Evolutionary conservation across 1,284 basidiomycete species (phyloP).

Genomic region (Apiotrichum sp.): DNA sequence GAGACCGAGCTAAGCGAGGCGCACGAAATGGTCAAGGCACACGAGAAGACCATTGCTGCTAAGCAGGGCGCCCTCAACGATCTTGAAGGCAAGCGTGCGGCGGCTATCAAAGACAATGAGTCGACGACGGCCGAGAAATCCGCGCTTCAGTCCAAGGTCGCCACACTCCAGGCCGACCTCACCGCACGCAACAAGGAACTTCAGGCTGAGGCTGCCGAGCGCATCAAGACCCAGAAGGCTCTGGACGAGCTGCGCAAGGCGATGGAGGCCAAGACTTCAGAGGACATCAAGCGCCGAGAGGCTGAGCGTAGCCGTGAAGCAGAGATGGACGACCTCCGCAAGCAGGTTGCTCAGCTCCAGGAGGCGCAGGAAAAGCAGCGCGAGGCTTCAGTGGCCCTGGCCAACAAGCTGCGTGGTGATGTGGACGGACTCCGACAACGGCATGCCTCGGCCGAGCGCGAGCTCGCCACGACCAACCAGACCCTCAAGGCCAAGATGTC

Average conservation of each 20-base stretch:
- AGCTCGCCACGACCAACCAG: slow-evolving; percentile 56
- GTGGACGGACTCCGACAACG: slow-evolving; percentile 49
- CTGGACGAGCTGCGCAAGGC: slow-evolving; percentile 76
- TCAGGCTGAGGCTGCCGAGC: slow-evolving; percentile 53
- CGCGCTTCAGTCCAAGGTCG: slow-evolving; percentile 63
- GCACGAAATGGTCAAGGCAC: slow-evolving; percentile 27
- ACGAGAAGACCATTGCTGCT: slow-evolving; percentile 67
- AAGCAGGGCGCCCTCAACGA: slow-evolving; percentile 68
- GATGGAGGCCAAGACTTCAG: slow-evolving; percentile 77
- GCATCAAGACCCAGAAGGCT: slow-evolving; percentile 67
- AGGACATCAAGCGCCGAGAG: slow-evolving; percentile 76
- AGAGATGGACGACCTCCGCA: slow-evolving; percentile 70
- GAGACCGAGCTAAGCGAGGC: slow-evolving; percentile 75
- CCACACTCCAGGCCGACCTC: slow-evolving; percentile 63
- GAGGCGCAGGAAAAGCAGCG: slow-evolving; percentile 34
- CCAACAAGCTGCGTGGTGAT: slow-evolving; percentile 45
- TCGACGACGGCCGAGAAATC: slow-evolving; percentile 47
- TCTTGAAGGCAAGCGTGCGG: slow-evolving; percentile 57
- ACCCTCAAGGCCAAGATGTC: slow-evolving; percentile 53
- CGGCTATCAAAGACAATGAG: slow-evolving; percentile 44
- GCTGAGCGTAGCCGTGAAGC: slow-evolving; percentile 81
- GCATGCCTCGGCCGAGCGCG: slow-evolving; percentile 50
- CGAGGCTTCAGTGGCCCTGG: slow-evolving; percentile 23
- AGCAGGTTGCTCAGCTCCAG: slow-evolving; percentile 51
- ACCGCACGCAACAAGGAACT: slow-evolving; percentile 60